phyloP scores from a whole-genome alignment of 345 rosid genomes.

The Salix exigua region DNA sequence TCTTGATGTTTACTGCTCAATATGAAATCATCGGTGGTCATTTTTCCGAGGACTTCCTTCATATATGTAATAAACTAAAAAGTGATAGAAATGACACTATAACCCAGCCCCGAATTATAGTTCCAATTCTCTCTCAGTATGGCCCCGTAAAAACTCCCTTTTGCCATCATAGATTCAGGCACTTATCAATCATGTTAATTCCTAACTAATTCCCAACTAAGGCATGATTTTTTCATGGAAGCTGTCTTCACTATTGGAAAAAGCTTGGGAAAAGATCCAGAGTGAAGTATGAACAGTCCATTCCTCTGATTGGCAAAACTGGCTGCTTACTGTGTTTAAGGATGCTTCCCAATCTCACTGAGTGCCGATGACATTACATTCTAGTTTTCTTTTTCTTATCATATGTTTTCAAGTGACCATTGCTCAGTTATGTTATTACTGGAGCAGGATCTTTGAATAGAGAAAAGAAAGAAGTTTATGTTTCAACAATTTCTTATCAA shows the following conservation, averaged over 20 bases:
- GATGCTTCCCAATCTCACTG: neutral
- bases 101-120: neutral
- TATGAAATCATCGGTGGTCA: neutral
- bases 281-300: neutral
- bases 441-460: no score
- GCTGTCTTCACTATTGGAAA: neutral
- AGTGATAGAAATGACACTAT: neutral
- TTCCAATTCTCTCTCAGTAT: neutral
- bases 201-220: neutral
- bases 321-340: neutral
- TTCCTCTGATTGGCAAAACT: neutral
- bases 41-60: neutral
- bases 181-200: neutral
- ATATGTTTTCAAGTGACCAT: no score
- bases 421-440: no score
- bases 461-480: neutral
- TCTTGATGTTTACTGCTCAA: no score
- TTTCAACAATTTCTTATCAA: neutral
- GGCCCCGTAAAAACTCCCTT: neutral
- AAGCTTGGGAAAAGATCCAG: neutral
- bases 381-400: neutral
- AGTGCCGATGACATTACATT: neutral
- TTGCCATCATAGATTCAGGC: neutral
- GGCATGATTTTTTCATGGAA: neutral
- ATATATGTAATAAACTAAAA: neutral